Base-by-base conservation (phyloP, 768 basidiomycete genomes). In the Boletellus sp. region DNA sequence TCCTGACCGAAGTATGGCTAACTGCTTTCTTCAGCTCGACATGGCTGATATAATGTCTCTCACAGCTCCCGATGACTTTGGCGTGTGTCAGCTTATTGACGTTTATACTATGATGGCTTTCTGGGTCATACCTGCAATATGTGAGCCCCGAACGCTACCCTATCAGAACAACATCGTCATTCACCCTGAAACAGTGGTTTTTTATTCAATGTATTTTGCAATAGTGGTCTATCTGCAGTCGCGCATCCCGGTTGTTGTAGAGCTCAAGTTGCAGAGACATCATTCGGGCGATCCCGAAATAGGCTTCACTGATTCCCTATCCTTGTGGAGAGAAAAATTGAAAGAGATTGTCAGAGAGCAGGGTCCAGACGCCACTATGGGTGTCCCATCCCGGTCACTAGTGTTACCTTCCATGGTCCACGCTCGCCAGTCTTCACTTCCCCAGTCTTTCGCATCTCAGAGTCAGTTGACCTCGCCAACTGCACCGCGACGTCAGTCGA, bases 71-170 rank as follows among this genome's bases (percentile, higher is more conserved):
- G 70, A 75, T 52, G 65, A 73, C 38, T 62, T 67, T 45, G 72
- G 69, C 10, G 62, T 74, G n/a, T 84, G 82, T 57, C 68, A 67
- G 46, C 62, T 79, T 9, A 64, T 81, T 33, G 72, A 74, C 47
- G 57, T 75, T 6, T 81, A 73, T 53, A 74, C 81, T 32, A 50
- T 80, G 43, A 56, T 79, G 1, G 72, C 71, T 36, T 78, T 73
- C 55, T 84, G 83, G 83, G 56, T 80, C 35, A 64, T 73, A 43
- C 83, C 83, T 20, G 63, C 63, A 3, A 59, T 83, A 37, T 63
- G 83, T 84, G 51, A 53, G 81, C 67, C 6, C 15, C 11, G 24
- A 17, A 49, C 52, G 33, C 10, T 26, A 42, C 53, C 11, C 11
- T 43, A 3, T 28, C 17, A 2, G 34, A 11, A 41, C 45, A 40